Base-by-base conservation (phyloP, 805 yeast genomes). In the Saccharomycopsis selenospora region DNA sequence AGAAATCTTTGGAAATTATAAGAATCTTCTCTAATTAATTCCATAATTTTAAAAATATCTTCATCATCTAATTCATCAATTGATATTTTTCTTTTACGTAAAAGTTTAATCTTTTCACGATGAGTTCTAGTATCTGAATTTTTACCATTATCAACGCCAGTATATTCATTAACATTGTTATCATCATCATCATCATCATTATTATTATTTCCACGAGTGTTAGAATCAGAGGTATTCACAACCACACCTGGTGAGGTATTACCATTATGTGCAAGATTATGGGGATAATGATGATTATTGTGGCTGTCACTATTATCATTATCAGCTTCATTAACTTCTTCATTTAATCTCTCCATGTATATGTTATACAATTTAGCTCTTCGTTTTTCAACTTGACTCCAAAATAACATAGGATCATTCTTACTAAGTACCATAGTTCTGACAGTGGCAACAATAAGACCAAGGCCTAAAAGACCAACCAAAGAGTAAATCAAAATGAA, bases 401-500 rank as follows among this genome's bases (percentile, higher is more conserved):
- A 80, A 49, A 76, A 75, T 8, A 81, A 65, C 0, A 85, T 77
- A 2, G 88, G 81, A 0, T 77, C 74, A 2, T 80, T 73, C 2
- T 83, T 70, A n/a, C 75, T 71, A 18, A 76, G 64, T 20, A 85
- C 79, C 53, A 83, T 78, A 25, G 77, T 73, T 30, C 89, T 68
- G 20, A 87, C 80, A 67, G 84, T 77, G 0, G 85, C 75, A 20
- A 89, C 70, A 13, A 86, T 77, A 43, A 89, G 68, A 54, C 95
- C 96, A 59, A 88, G 70, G 24, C 81, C 66, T 27, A 89, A 62
- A 17, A 89, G 76, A 0, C 95, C 96, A 11, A 77, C 63, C 14
- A 85, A 62, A 4, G 93, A 77, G 65, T 79, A 85, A 2, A 83
- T 61, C 45, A 88, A 66, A 0, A 75, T 67, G 52, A 85, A 64